Evolutionary conservation across 352 stramenopile species (phyloP), one percentile per base, ranked within the genome.

Genomic region (Phytopythium litorale): DNA sequence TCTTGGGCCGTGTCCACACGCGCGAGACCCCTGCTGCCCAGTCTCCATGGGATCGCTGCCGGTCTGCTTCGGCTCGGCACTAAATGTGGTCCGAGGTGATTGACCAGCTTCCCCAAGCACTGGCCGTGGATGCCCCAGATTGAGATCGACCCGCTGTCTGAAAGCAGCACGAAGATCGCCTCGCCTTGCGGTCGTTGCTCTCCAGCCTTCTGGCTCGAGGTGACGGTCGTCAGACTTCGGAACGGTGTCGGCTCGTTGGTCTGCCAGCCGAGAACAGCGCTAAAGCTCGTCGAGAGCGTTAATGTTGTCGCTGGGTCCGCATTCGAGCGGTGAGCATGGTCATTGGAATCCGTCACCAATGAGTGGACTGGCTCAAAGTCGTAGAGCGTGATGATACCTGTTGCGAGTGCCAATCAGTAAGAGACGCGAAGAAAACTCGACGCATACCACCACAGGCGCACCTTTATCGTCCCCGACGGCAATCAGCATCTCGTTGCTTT

Each of bases 401-500:
- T 16, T 16, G 35, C 35, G 35, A 40, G 35, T 40, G 12, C 35
- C 35, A 40, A 35, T 9, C 12, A 40, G 13, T 38, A 12, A 35
- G n/a, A 4, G 28, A 18, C n/a, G 8, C 0, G 15, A 16, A 16
- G n/a, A 13, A 45, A 49, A 18, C 18, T 49, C 42, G n/a, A n/a
- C 0, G 2, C 7, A 45, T 21, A 21, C 19, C 11, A 7, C 35
- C 56, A 33, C 23, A 45, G n/a, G 7, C 50, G 28, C 50, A 67
- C 76, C 72, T 54, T 68, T 64, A 5, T 84, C 74, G 59, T 88
- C 78, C 0, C 72, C 73, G 1, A 86, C 49, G 52, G 62, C 74
- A 7, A 85, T 46, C 15, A 84, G 21, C 19, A 61, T 73, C 13
- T 68, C 61, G 40, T 56, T 38, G 16, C 71, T 63, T 13, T 19